Percentiles rank a stretch among this genome's conserved stretches.
These are phyloP conservation scores for Fusarium annulatum DNA, from an alignment of 2,329 filamentous ascomycete species.

Conservation along the genomic window DNA sequence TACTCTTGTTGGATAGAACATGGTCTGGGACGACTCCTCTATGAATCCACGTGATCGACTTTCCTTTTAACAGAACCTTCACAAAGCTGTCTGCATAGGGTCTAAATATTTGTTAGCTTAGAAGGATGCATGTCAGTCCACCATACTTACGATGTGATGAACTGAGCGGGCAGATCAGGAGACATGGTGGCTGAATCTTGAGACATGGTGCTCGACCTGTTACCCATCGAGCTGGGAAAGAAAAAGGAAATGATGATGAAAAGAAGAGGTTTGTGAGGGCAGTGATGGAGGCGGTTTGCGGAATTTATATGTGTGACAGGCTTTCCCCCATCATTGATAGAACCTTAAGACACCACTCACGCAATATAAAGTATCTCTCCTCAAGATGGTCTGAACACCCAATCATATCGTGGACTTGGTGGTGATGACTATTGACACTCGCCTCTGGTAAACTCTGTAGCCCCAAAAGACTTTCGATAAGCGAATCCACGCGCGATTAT, in stretches of 20 bases:
- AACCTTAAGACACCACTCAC: background rate
- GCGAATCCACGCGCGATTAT: fast-evolving
- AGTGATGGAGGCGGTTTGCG: background rate
- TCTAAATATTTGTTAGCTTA: background rate
- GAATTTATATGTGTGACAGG: background rate
- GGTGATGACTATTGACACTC: no score
- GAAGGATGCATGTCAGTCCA: fast-evolving
- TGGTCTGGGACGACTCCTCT: background rate
- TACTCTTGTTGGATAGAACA: background rate
- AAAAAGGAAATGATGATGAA: background rate
- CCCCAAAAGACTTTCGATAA: background rate
- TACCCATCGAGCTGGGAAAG: background rate
- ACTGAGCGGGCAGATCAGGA: background rate
- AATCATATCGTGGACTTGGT: fast-evolving
- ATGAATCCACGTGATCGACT: background rate
- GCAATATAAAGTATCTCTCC: background rate
- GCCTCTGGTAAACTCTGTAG: no score
- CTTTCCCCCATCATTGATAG: no score
- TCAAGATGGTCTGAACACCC: background rate
- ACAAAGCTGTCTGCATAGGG: background rate
- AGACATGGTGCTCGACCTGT: background rate
- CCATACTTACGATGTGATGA: background rate
- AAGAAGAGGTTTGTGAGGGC: background rate
- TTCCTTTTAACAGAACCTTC: background rate
- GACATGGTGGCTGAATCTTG: background rate